phyloP scores from a whole-genome alignment of 2,329 filamentous ascomycete genomes.

The Fusarium dlaminii region DNA sequence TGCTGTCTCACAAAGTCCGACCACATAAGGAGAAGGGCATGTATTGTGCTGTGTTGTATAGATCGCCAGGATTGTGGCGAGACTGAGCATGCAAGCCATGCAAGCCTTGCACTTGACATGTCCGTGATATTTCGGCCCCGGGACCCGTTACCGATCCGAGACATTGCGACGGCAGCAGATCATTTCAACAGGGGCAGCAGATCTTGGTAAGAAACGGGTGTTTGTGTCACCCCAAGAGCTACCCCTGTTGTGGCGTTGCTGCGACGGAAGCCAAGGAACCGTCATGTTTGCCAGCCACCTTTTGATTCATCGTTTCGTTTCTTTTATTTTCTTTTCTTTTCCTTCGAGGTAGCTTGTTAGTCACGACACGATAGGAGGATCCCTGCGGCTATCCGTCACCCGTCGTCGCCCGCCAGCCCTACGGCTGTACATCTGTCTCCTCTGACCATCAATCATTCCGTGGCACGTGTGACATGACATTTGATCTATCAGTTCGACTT shows the following conservation, averaged over 20 bases:
- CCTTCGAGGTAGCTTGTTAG: neutral
- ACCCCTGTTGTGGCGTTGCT: conserved; percentile 21
- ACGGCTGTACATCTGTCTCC: neutral
- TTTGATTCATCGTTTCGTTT: neutral
- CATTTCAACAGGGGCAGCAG: conserved; percentile 18
- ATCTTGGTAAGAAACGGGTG: conserved; percentile 16
- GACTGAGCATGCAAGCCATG: neutral
- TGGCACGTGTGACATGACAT: conserved; percentile 16
- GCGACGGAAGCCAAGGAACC: conserved; percentile 4
- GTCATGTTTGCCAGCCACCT: conserved; percentile 9
- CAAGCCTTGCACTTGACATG: neutral
- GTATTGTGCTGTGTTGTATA: neutral
- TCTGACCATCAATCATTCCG: neutral
- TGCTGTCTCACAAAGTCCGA: conserved; percentile 1
- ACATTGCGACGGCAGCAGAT: conserved; percentile 22
- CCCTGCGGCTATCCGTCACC: conserved; percentile 1
- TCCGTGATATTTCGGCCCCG: conserved; percentile 34
- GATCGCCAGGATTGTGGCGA: conserved; percentile 1
- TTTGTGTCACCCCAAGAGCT: conserved; percentile 17
- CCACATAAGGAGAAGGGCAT: neutral
- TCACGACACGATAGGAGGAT: neutral
- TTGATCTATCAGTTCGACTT: neutral
- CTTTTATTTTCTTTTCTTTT: neutral
- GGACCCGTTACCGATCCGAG: conserved; percentile 13
- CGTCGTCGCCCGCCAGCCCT: conserved; percentile 8